Evolutionary conservation across 305 asterid species (phyloP).

Genomic region (Fraxinus angustifolia): DNA sequence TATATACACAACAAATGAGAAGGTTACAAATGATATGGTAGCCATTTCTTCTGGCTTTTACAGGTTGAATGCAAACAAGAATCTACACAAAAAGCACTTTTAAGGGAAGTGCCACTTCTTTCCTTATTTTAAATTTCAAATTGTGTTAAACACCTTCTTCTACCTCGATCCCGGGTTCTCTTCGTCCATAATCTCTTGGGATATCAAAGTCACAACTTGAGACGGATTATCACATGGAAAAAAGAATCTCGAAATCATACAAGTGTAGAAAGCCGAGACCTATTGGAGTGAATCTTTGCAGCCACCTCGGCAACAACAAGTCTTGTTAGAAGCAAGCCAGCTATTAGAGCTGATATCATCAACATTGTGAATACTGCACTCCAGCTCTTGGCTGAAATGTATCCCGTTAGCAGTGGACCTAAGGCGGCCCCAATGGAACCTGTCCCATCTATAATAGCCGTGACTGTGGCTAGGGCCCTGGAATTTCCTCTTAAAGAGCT

Average conservation of each 20-base stretch:
- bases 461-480: slow-evolving; percentile 83
- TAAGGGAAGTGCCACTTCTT: slow-evolving; percentile 9
- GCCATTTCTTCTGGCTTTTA: slow-evolving; percentile 15
- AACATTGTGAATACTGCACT: slow-evolving; percentile 82
- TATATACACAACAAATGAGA: background rate
- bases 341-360: slow-evolving; percentile 74
- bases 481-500: slow-evolving; percentile 77
- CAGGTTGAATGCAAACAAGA: slow-evolving; percentile 19
- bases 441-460: slow-evolving; percentile 91
- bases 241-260: slow-evolving; percentile 38
- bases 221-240: slow-evolving; percentile 2
- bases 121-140: slow-evolving; percentile 12
- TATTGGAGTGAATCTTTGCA: slow-evolving; percentile 43
- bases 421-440: slow-evolving; percentile 94
- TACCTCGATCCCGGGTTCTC: background rate
- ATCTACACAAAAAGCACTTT: slow-evolving; percentile 14
- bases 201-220: background rate
- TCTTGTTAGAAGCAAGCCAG: slow-evolving; percentile 78
- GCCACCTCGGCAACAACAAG: slow-evolving; percentile 86
- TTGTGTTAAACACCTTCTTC: slow-evolving; percentile 22
- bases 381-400: slow-evolving; percentile 86
- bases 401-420: slow-evolving; percentile 86
- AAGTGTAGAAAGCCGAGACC: slow-evolving; percentile 28
- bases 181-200: background rate
- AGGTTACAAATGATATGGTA: slow-evolving; percentile 4